Conservation (phyloP, 179 eudicot genomes). For the Beta macrorhiza region DNA sequence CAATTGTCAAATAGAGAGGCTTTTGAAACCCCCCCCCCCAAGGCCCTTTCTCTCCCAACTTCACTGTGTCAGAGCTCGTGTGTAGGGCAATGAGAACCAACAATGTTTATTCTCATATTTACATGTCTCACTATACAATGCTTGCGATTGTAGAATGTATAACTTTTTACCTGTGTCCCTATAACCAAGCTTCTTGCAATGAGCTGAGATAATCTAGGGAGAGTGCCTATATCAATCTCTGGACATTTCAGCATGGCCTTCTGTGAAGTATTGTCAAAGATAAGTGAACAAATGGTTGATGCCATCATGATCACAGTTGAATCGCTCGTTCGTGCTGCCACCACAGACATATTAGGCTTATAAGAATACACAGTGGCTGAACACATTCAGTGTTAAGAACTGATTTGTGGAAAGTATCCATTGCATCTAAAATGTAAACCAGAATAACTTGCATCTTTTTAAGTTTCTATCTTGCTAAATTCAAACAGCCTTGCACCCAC, state of each 20-base stretch:
- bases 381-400: background rate
- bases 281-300: conserved; percentile 78
- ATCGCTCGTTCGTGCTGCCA: conserved; percentile 51
- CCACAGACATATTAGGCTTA: background rate
- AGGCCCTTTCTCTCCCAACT: background rate
- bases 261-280: conserved; percentile 70
- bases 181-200: conserved; percentile 59
- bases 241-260: conserved; percentile 54
- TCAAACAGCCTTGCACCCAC: background rate
- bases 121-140: background rate
- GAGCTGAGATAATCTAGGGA: conserved; percentile 52
- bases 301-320: conserved; percentile 74
- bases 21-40: too few species aligned
- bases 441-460: background rate
- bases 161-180: conserved; percentile 50
- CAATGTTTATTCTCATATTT: background rate
- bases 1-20: background rate
- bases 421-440: background rate
- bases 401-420: background rate
- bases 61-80: background rate
- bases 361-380: background rate
- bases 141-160: background rate
- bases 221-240: conserved; percentile 38
- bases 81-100: background rate
- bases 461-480: background rate